These are phyloP conservation scores for Chenopodium quinoa DNA, from an alignment of 148 eudicot genomes.

Conservation along the genomic window DNA sequence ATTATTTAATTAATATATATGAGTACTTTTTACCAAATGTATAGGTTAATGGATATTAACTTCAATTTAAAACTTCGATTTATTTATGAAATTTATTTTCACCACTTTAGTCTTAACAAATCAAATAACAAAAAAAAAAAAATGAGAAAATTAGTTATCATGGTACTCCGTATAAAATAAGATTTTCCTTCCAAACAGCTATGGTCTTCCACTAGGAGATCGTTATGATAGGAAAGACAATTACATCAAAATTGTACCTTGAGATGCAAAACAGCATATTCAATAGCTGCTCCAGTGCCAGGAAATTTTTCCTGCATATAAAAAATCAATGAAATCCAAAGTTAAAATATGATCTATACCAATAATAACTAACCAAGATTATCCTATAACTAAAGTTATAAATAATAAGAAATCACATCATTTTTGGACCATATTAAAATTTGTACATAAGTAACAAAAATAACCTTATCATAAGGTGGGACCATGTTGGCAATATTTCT, in stretches of 20 bases:
- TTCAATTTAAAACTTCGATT: no score
- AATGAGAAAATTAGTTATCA: no score
- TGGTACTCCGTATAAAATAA: no score
- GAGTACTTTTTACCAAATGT: no score
- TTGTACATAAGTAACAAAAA: neutral
- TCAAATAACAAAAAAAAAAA: no score
- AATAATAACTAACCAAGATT: neutral
- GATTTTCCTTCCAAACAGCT: no score
- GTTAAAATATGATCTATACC: neutral
- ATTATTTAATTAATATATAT: no score
- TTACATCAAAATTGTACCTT: constrained; percentile 41
- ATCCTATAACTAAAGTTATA: neutral
- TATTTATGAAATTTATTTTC: no score
- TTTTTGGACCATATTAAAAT: no score
- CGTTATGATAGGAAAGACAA: neutral
- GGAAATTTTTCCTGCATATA: constrained; percentile 58
- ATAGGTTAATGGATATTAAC: no score
- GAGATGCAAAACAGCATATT: constrained; percentile 77
- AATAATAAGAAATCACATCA: no score
- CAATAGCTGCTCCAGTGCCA: constrained; percentile 83
- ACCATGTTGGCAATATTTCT: constrained; percentile 96
- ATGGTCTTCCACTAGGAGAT: constrained; percentile 7
- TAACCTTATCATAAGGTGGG: constrained; percentile 68
- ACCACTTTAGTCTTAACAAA: no score
- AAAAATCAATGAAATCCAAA: neutral